Percentiles rank a stretch among this genome's conserved stretches.
Evolutionary conservation across 805 yeast species (phyloP).

Genomic region (Spathaspora sp.): DNA sequence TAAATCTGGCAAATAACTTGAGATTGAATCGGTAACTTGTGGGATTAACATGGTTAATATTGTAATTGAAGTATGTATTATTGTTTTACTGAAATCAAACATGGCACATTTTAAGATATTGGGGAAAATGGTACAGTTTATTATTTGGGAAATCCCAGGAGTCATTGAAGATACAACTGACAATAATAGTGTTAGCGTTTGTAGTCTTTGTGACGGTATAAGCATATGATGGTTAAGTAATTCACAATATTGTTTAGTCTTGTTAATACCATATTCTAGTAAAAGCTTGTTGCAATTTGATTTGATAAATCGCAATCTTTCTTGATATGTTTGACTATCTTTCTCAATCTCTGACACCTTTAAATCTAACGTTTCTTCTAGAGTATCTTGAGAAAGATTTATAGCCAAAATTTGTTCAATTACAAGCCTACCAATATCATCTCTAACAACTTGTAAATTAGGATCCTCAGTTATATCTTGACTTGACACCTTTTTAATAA

Average conservation of each 20-base stretch:
- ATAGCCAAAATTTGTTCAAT: slow-evolving; percentile 22
- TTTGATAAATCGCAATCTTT: slow-evolving; percentile 46
- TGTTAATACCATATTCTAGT: slow-evolving; percentile 37
- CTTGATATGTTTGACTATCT: slow-evolving; percentile 38
- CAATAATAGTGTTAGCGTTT: slow-evolving; percentile 34
- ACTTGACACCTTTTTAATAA: slow-evolving; percentile 19
- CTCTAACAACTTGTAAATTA: slow-evolving; percentile 15
- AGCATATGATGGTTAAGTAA: slow-evolving; percentile 33
- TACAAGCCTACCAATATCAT: slow-evolving; percentile 17
- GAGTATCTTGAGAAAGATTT: slow-evolving; percentile 15
- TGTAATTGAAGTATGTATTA: slow-evolving; percentile 33
- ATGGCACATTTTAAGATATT: slow-evolving; percentile 35
- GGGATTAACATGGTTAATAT: slow-evolving; percentile 38
- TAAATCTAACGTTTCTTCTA: slow-evolving; percentile 15
- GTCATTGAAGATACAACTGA: slow-evolving; percentile 23
- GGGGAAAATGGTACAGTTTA: slow-evolving; percentile 31
- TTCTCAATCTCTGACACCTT: slow-evolving; percentile 12
- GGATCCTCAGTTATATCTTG: slow-evolving; percentile 19
- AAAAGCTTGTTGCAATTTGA: slow-evolving; percentile 41
- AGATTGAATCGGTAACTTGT: slow-evolving; percentile 34
- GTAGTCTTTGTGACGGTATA: slow-evolving; percentile 31
- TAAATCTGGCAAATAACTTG: slow-evolving; percentile 34
- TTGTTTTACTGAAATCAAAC: slow-evolving; percentile 38
- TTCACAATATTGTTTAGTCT: slow-evolving; percentile 33
- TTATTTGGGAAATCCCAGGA: slow-evolving; percentile 24